A percentile compares a stretch with the other conserved stretches of the same genome.
These are phyloP conservation scores for Nicotiana sylvestris DNA, from an alignment of 257 asterid species.

Conservation along the genomic window DNA sequence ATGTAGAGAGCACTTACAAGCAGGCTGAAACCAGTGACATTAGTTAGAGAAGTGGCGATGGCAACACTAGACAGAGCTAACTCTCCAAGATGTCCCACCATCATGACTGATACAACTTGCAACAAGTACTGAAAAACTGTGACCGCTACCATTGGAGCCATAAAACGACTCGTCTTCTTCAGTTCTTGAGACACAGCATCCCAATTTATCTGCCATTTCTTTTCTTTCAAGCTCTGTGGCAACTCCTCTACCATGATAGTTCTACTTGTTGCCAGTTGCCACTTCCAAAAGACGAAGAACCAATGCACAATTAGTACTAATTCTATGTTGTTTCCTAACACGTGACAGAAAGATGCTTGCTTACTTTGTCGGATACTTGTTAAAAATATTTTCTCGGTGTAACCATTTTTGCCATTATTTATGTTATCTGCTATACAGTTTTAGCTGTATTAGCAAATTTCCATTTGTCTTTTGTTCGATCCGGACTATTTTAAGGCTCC, in stretches of 20 bases:
- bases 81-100: constrained; percentile 51
- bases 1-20: constrained; percentile 22
- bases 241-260: constrained; percentile 8
- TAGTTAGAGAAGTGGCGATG: constrained; percentile 43
- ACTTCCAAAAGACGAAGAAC: background rate
- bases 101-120: constrained; percentile 38
- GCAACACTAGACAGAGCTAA: constrained; percentile 38
- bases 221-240: constrained; percentile 8
- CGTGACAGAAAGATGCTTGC: background rate
- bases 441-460: background rate
- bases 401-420: background rate
- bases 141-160: constrained; percentile 50
- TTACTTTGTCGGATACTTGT: background rate
- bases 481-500: background rate
- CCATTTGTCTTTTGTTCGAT: background rate
- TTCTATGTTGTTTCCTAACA: too few species aligned
- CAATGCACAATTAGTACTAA: background rate
- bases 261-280: background rate
- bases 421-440: background rate
- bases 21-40: constrained; percentile 43
- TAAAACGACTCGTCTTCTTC: constrained; percentile 32
- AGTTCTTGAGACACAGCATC: constrained; percentile 24
- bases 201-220: constrained; percentile 17
- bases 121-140: constrained; percentile 35
- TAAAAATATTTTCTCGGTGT: background rate